A percentile compares a stretch with the other conserved stretches of the same genome.
Evolutionary conservation across 371 early-diverging fungal genomes (phyloP).

Genomic region (Choanephora cucurbitarum): DNA sequence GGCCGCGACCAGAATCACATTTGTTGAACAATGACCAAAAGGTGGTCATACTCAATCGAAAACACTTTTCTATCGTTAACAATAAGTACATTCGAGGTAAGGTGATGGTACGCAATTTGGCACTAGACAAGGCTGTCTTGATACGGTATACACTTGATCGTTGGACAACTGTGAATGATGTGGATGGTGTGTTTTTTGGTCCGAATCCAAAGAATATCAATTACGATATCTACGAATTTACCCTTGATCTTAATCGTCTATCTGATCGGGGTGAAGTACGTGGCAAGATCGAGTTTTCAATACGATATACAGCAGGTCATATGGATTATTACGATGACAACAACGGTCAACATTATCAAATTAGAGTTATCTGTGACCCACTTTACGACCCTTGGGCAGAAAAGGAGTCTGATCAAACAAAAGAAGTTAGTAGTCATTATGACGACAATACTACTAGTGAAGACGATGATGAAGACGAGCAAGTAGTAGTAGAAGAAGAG

Average conservation of each 20-base stretch:
- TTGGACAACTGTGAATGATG: constrained; percentile 64
- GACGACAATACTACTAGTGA: constrained; percentile 2
- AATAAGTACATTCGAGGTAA: constrained; percentile 51
- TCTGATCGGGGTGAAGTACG: constrained; percentile 30
- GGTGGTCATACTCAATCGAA: constrained; percentile 28
- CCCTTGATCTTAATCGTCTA: constrained; percentile 18
- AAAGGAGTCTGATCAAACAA: not conserved
- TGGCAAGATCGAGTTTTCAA: constrained; percentile 20
- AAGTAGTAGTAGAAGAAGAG: constrained; percentile 17
- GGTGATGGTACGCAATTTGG: constrained; percentile 72
- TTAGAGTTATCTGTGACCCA: constrained; percentile 25
- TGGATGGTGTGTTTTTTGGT: constrained; percentile 54
- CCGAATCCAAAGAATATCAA: constrained; percentile 21
- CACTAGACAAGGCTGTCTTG: constrained; percentile 66
- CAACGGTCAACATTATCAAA: constrained; percentile 60
- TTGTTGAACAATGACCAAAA: constrained; percentile 3
- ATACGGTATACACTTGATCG: constrained; percentile 65
- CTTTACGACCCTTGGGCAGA: constrained; percentile 26
- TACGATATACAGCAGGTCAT: constrained; percentile 50
- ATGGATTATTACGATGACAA: constrained; percentile 77
- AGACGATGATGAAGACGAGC: constrained; percentile 1
- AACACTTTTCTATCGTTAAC: constrained; percentile 21
- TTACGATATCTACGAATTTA: constrained; percentile 32
- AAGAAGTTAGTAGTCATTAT: too few species aligned
- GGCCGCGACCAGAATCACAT: constrained; percentile 15